These are phyloP conservation scores for Starmera amethionina DNA, from an alignment of 805 yeast species.

Conservation along the genomic window DNA sequence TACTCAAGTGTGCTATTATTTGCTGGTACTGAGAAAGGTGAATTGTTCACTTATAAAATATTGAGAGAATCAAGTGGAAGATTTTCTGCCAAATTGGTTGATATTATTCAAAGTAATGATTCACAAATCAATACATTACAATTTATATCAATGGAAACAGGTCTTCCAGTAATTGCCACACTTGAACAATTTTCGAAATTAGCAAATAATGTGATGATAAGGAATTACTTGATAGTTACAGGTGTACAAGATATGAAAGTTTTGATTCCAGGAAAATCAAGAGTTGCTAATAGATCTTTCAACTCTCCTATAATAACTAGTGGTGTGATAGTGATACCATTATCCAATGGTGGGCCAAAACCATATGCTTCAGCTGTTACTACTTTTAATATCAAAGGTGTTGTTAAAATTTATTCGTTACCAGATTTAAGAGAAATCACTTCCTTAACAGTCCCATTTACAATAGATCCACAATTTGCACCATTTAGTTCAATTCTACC, in stretches of 20 bases:
- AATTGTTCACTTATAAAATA: conserved; percentile 52
- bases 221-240: conserved; percentile 49
- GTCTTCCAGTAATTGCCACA: conserved; percentile 57
- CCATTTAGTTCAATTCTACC: conserved; percentile 35
- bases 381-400: conserved; percentile 34
- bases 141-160: conserved; percentile 49
- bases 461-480: conserved; percentile 29
- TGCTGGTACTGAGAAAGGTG: conserved; percentile 74
- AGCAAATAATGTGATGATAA: conserved; percentile 48
- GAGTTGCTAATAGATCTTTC: conserved; percentile 53
- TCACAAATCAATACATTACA: conserved; percentile 44
- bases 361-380: conserved; percentile 39
- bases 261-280: conserved; percentile 48
- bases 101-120: conserved; percentile 36
- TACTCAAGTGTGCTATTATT: conserved; percentile 63
- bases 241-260: conserved; percentile 56
- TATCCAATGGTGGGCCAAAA: conserved; percentile 11
- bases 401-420: conserved; percentile 35
- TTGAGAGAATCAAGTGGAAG: conserved; percentile 55
- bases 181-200: conserved; percentile 47
- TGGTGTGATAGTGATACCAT: conserved; percentile 40
- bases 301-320: conserved; percentile 33
- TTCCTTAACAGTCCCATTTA: conserved; percentile 33
- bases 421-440: conserved; percentile 57
- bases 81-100: conserved; percentile 46